Evolutionary conservation across 2,329 filamentous ascomycete species (phyloP), one percentile per base, ranked within the genome.

Genomic region (Fusarium nanum): DNA sequence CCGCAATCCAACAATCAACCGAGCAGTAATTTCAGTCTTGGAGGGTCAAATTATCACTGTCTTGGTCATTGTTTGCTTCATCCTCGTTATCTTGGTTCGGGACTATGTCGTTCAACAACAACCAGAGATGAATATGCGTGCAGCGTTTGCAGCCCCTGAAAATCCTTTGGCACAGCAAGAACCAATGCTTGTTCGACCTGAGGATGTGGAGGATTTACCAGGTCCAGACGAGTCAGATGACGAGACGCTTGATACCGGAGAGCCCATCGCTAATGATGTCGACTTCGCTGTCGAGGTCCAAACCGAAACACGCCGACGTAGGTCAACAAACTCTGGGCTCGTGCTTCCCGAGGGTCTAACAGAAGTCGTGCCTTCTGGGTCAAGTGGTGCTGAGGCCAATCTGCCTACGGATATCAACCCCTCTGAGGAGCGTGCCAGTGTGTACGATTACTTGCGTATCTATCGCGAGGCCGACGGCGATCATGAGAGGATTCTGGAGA

Each of bases 71-170:
- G 87, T 97, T 46, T 94, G 92, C 61, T 99, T 98, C 79, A 98
- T 99, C 63, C 83, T 99, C n/a, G 90, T 99, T 44, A 99, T 99
- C 73, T 82, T 99, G 6, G 98, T 99, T 48, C 86, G 97, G 48
- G 96, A 99, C 81, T 99, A 97, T 87, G 96, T 99, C 53, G 94
- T 99, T 12, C 96, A 99, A 78, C 96, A 99, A 78, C 96, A 99
- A 77, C 96, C 95, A 7, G 91, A 94, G 70, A 91, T 96, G 72
- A 97, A 97, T 75, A 91, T 96, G 83, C 91, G 89, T 1, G 91
- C 87, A 11, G 88, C 87, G 6, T 87, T 90, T 75, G 88, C 86
- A 13, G 86, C 83, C 10, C 75, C 75, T 16, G 79, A 78, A 37
- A 76, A 80, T 32, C 74, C 76, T 7, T 65, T 76, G 4, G 65